Evolutionary conservation across 2,329 filamentous ascomycete species (phyloP), one percentile per base, ranked within the genome.

Genomic region (Epichloe glyceriae): DNA sequence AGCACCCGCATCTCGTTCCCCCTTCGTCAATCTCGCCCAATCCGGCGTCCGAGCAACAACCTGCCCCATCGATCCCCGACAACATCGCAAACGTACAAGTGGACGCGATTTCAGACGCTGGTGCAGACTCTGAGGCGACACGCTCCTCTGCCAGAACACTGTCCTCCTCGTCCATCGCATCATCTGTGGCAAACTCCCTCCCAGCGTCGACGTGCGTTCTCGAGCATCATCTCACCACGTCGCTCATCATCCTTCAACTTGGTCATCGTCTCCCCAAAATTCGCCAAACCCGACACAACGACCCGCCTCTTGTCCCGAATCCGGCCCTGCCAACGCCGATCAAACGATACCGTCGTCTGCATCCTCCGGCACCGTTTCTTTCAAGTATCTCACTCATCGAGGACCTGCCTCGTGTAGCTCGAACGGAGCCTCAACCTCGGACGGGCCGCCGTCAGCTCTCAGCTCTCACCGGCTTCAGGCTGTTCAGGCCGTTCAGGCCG

Each of bases 361-460:
- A 51, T 56, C 61, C 51, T 57, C 58, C 50, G 52, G 53, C 46
- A 52, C 61, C 38, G 52, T 57, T 48, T 58, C 62, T 45, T 56
- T 66, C 45, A 64, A 60, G 48, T 60, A 66, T 50, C 62, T 60
- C 37, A 61, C 63, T 53, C 66, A 67, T 56, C 71, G 69, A 57
- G 65, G 67, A 38, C 65, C 68, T 50, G 61, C 67, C 47, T 68
- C 66, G 39, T 64, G 61, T 54, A 64, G 62, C 57, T 67, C 69
- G 52, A 61, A 63, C 61, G 64, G 60, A 54, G 59, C 60, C 52
- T 63, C 63, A 46, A 61, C 58, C 38, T 60, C 61, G 50, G 59
- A 61, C 53, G 61, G 60, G 40, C 62, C 62, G 46, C 62, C 64
- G 45, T 55, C 62, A 20, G 57, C 63, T 35, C 55, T 66, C 51